These are phyloP conservation scores for Ettlia oleoabundans DNA, from an alignment of 139 green algal species.

Conservation along the genomic window DNA sequence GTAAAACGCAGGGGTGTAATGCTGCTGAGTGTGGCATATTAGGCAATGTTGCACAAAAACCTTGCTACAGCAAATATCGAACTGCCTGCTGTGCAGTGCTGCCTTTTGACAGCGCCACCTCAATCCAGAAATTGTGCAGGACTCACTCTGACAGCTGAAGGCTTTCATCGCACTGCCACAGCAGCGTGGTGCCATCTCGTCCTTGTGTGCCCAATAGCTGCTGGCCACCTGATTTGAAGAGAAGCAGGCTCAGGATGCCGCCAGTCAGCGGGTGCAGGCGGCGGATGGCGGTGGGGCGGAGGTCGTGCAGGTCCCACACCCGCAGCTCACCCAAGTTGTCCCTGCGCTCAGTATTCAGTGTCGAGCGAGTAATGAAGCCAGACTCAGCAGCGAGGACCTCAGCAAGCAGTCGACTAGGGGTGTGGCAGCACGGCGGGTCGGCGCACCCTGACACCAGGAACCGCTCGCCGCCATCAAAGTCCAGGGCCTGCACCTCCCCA, in stretches of 20 bases:
- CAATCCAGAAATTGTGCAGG: too few relatives aligned
- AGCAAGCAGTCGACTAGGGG: too few relatives aligned
- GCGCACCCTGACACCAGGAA: slow-evolving; percentile 52
- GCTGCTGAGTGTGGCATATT: too few relatives aligned
- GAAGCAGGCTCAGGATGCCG: slow-evolving; percentile 43
- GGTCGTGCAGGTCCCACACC: slow-evolving; percentile 45
- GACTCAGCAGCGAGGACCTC: background rate
- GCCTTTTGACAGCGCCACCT: too few relatives aligned
- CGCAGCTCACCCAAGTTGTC: slow-evolving; percentile 49
- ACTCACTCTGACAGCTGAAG: slow-evolving; percentile 30
- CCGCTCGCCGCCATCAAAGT: slow-evolving; percentile 28
- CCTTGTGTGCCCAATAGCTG: slow-evolving; percentile 48
- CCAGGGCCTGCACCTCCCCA: slow-evolving; percentile 57
- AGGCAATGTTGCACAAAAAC: too few relatives aligned
- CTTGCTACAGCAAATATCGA: too few relatives aligned
- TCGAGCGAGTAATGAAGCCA: background rate
- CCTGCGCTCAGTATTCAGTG: too few relatives aligned
- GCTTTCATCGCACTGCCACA: slow-evolving; percentile 33
- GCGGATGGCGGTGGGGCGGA: slow-evolving; percentile 11
- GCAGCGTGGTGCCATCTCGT: slow-evolving; percentile 36
- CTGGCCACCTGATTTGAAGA: background rate
- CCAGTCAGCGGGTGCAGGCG: slow-evolving; percentile 41
- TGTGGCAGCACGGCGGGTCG: too few relatives aligned
- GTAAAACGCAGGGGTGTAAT: too few relatives aligned
- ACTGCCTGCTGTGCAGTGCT: too few relatives aligned